Percentiles rank a stretch among this genome's conserved stretches.
Conservation (phyloP, 768 basidiomycete genomes). For the Dentipellis sp. region DNA sequence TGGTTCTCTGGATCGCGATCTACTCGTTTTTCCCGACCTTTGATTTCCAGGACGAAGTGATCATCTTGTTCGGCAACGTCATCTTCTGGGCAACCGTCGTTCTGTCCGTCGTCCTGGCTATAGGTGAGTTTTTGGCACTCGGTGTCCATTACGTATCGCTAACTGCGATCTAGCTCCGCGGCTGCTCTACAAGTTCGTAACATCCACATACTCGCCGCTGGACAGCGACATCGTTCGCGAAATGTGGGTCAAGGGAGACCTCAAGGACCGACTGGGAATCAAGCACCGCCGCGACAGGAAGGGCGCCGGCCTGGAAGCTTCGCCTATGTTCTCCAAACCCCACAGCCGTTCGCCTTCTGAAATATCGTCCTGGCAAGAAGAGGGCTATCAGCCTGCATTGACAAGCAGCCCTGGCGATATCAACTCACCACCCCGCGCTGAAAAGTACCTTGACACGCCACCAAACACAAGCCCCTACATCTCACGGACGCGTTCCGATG, state of each 20-base stretch:
- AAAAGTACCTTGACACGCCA: conserved; percentile 1
- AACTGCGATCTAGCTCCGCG: conserved; percentile 55
- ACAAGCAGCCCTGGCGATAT: conserved; percentile 22
- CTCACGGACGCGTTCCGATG: not conserved
- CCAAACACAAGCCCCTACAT: not conserved
- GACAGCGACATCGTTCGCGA: conserved; percentile 92
- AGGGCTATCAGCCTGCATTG: conserved; percentile 40
- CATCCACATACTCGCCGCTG: conserved; percentile 62
- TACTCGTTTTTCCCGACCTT: conserved; percentile 74
- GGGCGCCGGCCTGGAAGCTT: conserved; percentile 43
- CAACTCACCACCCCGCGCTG: not conserved
- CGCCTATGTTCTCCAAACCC: conserved; percentile 62
- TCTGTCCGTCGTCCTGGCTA: conserved; percentile 57
- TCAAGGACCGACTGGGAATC: conserved; percentile 76
- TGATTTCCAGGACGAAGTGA: conserved; percentile 67
- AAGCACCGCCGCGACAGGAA: conserved; percentile 45
- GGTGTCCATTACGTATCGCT: not conserved
- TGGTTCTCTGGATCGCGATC: conserved; percentile 81
- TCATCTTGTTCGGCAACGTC: conserved; percentile 66
- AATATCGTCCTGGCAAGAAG: conserved; percentile 27
- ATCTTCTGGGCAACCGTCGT: conserved; percentile 80
- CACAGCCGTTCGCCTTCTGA: conserved; percentile 63
- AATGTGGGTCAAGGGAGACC: conserved; percentile 77
- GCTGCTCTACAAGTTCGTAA: conserved; percentile 67
- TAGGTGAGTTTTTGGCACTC: conserved; percentile 41